Percentiles rank a stretch among this genome's conserved stretches.
Evolutionary conservation across 2,329 filamentous ascomycete species (phyloP).

Genomic region (Remersonia thermophila): DNA sequence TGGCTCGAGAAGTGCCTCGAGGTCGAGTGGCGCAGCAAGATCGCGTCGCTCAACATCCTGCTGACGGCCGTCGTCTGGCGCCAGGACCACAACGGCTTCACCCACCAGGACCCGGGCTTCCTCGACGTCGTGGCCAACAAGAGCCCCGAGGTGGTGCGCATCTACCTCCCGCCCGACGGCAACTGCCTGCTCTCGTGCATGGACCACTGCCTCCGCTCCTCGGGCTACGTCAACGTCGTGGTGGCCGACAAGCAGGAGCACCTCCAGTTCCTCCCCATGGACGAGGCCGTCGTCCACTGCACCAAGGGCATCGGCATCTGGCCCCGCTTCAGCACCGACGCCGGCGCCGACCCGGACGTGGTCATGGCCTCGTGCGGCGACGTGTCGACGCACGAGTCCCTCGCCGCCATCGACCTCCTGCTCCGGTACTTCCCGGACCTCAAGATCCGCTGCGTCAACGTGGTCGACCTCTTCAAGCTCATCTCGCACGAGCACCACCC

Average conservation of each 20-base stretch:
- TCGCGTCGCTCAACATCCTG: conserved; percentile 68
- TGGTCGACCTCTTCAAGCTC: conserved; percentile 70
- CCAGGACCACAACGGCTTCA: conserved; percentile 77
- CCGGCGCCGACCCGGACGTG: conserved; percentile 55
- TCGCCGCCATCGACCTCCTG: conserved; percentile 63
- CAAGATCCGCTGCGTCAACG: conserved; percentile 69
- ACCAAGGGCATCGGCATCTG: conserved; percentile 69
- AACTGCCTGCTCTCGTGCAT: conserved; percentile 66
- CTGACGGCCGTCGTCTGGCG: conserved; percentile 70
- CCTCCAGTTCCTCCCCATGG: conserved; percentile 63
- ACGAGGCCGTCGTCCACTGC: conserved; percentile 61
- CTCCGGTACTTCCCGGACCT: conserved; percentile 59
- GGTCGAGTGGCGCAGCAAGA: conserved; percentile 61
- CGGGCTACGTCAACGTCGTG: conserved; percentile 72
- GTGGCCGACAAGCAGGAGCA: conserved; percentile 73
- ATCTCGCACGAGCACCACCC: conserved; percentile 59
- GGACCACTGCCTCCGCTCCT: conserved; percentile 61
- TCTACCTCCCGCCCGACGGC: conserved; percentile 69
- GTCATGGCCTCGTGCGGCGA: conserved; percentile 69
- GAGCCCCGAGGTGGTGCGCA: conserved; percentile 65
- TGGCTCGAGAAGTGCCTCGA: conserved; percentile 76
- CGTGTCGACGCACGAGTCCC: conserved; percentile 58
- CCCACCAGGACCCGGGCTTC: conserved; percentile 70
- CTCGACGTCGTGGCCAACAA: conserved; percentile 71
- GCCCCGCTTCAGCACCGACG: conserved; percentile 63